Conservation (phyloP, 192 early-diverging fungal genomes). For the Mortierella claussenii region DNA sequence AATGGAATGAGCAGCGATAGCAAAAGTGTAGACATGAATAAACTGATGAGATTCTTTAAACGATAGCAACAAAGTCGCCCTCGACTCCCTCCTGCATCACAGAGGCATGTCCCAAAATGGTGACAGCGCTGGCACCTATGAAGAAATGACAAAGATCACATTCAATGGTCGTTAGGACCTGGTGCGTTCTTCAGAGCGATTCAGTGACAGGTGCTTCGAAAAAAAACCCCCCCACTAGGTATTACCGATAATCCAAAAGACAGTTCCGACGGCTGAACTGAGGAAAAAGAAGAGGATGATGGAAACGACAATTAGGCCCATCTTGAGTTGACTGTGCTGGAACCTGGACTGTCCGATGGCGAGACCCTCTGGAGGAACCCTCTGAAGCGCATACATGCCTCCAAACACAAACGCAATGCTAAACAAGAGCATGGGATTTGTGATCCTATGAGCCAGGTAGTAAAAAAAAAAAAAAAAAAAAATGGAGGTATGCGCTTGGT, state of each 20-base stretch:
- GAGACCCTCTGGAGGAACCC: conserved; percentile 56
- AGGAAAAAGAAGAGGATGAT: conserved; percentile 64
- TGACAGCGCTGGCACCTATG: conserved; percentile 65
- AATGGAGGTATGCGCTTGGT: no score
- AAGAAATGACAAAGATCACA: conserved; percentile 3
- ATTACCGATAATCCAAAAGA: conserved; percentile 72
- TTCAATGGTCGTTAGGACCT: no score
- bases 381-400: conserved; percentile 61
- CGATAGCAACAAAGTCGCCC: conserved; percentile 59
- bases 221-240: conserved; percentile 9
- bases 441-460: conserved; percentile 47
- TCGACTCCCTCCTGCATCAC: conserved; percentile 66
- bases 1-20: no score
- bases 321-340: conserved; percentile 57
- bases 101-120: conserved; percentile 67
- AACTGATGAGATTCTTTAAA: no score
- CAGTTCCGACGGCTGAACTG: conserved; percentile 60
- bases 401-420: conserved; percentile 60
- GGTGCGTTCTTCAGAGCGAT: not conserved
- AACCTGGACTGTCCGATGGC: conserved; percentile 47
- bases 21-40: no score
- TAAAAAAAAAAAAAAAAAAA: not conserved
- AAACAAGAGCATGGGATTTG: conserved; percentile 60
- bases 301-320: conserved; percentile 51
- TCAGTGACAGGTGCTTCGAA: not conserved